Evolutionary conservation across 129 eudicot genomes (phyloP).

Genomic region (Helichrysum umbraculigerum): DNA sequence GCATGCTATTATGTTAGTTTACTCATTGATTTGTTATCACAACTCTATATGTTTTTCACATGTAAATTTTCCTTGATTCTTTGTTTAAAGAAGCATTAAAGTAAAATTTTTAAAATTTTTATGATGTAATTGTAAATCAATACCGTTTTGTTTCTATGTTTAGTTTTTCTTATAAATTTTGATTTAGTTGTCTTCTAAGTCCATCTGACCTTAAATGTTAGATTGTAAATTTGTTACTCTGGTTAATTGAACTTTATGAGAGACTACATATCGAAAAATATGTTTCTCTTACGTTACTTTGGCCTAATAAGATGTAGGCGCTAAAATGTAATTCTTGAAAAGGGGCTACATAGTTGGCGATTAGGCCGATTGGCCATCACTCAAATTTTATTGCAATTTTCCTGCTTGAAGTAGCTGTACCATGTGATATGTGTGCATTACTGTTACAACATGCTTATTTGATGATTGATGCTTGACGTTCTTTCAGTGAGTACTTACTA

Average conservation of each 20-base stretch:
- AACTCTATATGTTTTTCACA: not conserved
- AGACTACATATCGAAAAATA: not conserved
- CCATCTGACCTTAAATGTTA: not conserved
- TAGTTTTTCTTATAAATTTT: not conserved
- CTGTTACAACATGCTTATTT: constrained; percentile 13
- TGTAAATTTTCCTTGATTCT: not conserved
- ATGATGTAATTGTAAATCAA: too few relatives aligned
- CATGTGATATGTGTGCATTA: constrained; percentile 11
- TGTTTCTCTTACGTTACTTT: constrained; percentile 15
- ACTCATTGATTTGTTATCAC: constrained; percentile 10
- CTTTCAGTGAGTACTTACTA: not conserved
- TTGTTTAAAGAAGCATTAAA: not conserved
- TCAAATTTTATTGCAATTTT: not conserved
- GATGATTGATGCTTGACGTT: constrained; percentile 14
- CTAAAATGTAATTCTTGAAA: too few relatives aligned
- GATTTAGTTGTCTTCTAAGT: not conserved
- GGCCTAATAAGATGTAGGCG: not conserved
- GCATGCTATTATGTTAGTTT: not conserved
- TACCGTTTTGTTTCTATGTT: not conserved
- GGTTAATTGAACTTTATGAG: not conserved
- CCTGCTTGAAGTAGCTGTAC: constrained; percentile 16
- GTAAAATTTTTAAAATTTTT: too few relatives aligned
- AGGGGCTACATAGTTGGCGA: not conserved
- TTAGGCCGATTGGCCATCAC: not conserved
- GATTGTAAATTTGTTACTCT: constrained; percentile 1